Conservation (phyloP, 495 filamentous ascomycete species). For the Aspergillus baeticus region DNA sequence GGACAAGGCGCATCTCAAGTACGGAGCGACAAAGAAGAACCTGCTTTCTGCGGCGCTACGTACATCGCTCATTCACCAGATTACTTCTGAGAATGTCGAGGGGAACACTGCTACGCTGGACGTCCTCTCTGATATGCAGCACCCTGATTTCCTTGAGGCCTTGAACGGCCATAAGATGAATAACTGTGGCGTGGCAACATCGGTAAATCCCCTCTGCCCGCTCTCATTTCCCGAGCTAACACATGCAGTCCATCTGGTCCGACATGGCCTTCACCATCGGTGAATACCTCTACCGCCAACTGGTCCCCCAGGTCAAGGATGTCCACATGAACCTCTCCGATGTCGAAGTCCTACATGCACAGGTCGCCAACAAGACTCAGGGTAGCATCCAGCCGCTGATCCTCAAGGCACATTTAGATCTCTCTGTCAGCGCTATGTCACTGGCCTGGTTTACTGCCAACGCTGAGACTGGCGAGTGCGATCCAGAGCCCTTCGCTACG, state of each 20-base stretch:
- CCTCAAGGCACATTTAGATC: too few species aligned
- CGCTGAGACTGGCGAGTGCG: too few species aligned
- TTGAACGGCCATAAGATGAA: constrained; percentile 40
- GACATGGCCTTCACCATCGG: constrained; percentile 9
- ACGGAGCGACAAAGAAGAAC: background rate
- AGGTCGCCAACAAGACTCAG: constrained; percentile 24
- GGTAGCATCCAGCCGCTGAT: too few species aligned
- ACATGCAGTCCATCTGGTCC: constrained; percentile 6
- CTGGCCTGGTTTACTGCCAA: too few species aligned
- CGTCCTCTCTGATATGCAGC: constrained; percentile 29
- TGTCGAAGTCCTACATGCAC: constrained; percentile 22
- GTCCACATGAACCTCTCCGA: constrained; percentile 28
- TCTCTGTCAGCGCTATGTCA: too few species aligned
- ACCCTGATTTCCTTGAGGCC: constrained; percentile 25
- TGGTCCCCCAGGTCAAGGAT: constrained; percentile 14
- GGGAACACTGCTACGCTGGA: constrained; percentile 20
- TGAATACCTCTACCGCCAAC: constrained; percentile 15
- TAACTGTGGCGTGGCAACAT: constrained; percentile 29
- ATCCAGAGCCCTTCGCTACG: constrained; percentile 31
- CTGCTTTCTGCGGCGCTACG: constrained; percentile 1
- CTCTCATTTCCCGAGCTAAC: too few species aligned
- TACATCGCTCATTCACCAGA: constrained; percentile 22
- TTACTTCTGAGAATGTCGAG: constrained; percentile 25
- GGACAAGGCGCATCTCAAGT: constrained; percentile 27
- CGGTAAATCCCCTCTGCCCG: too few species aligned